These are phyloP conservation scores for Populus trichocarpa DNA, from an alignment of 441 rosid species.

Conservation along the genomic window DNA sequence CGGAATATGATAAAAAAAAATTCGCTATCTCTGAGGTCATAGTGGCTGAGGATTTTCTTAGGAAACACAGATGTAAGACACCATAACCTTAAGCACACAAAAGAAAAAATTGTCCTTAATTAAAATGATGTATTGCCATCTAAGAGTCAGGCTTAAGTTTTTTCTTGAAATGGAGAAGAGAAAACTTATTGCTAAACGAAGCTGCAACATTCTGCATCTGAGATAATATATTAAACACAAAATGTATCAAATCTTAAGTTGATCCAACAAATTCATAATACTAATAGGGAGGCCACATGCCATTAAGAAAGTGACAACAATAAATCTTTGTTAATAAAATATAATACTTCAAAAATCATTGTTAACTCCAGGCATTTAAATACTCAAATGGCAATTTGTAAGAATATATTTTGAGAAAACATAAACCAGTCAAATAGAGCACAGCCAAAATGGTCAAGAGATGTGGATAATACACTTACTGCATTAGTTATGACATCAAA, in stretches of 20 bases:
- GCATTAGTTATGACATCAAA: slow-evolving; percentile 86
- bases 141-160: background rate
- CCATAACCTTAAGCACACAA: background rate
- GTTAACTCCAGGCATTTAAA: background rate
- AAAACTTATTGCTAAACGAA: background rate
- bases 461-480: slow-evolving; percentile 40
- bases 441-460: slow-evolving; percentile 4
- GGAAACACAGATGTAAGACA: background rate
- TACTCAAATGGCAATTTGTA: background rate
- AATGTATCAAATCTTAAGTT: background rate
- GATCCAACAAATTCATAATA: background rate
- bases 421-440: background rate
- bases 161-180: background rate
- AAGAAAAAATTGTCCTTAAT: background rate
- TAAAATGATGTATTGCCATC: background rate
- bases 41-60: background rate
- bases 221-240: too few species aligned
- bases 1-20: too few species aligned
- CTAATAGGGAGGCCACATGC: background rate
- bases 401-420: background rate
- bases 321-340: too few species aligned
- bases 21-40: background rate
- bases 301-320: background rate
- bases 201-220: background rate
- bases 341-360: background rate